Evolutionary conservation across 2,329 filamentous ascomycete genomes (phyloP), one percentile per base, ranked within the genome.

Genomic region (Thelonectria rubi): DNA sequence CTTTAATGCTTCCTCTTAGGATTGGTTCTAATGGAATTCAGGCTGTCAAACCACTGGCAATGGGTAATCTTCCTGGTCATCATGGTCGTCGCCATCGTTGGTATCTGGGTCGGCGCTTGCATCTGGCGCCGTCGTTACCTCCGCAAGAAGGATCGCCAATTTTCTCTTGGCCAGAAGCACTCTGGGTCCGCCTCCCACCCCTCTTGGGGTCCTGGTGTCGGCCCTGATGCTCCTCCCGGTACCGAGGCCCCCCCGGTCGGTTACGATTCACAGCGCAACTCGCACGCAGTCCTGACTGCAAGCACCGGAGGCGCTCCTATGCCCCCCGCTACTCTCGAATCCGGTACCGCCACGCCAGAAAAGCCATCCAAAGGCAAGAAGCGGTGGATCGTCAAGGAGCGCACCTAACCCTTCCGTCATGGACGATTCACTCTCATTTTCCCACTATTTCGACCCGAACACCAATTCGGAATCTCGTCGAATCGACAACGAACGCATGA

Each of bases 21-120:
- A 14, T 37, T 24, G 17, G 12, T 15, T 5, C 62, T 70, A 45
- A 65, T 45, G 10, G 26, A 12, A 12, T 20, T 6, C 63, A 92
- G 91, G 90, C 78, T 91, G 51, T 82, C 84, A 8, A 83, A 80
- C 26, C 91, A 94, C 76, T 92, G 86, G 81, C 84, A 88, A 79
- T 97, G 92, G 92, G 86, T 96, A 47, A 83, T 94, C 64, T 92
- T 95, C 84, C 82, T 95, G 55, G 88, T 93, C 66, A 80, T 94
- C 64, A 82, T 96, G 26, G 83, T 89, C 45, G 80, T 94, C 62
- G 89, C 82, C 55, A 91, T 96, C 63, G 78, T 83, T 14, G 81
- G 82, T 59, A 85, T 92, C 70, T 91, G 89, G 82, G 78, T 90
- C 40, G 82, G 86, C 17, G 90, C 89, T 40, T 86, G 88, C 72